Percentiles rank a stretch among this genome's conserved stretches.
Conservation (phyloP, 495 filamentous ascomycete species). For the Lophiostoma macrostomum region DNA sequence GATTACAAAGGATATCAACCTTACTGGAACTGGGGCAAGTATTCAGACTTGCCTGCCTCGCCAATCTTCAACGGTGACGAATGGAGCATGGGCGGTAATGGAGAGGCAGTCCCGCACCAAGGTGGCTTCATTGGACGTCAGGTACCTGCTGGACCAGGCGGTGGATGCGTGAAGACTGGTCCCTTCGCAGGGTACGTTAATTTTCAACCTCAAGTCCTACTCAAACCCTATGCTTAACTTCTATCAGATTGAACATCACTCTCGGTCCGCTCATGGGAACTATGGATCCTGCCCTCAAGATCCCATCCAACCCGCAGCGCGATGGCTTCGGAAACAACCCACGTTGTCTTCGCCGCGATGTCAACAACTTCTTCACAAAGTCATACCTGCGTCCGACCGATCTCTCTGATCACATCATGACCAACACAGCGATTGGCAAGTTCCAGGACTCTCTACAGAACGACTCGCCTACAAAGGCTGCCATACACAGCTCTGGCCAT, state of each 20-base stretch:
- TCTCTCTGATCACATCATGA: conserved; percentile 21
- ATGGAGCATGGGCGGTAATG: conserved; percentile 28
- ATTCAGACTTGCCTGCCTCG: conserved; percentile 14
- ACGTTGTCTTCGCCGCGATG: conserved; percentile 28
- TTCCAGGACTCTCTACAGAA: conserved; percentile 28
- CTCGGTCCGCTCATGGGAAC: conserved; percentile 22
- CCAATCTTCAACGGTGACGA: conserved; percentile 31
- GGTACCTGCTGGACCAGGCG: conserved; percentile 24
- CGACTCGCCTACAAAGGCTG: conserved; percentile 3
- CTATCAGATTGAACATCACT: conserved; percentile 8
- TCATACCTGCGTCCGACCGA: conserved; percentile 1
- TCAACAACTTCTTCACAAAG: conserved; percentile 25
- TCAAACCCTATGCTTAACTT: not conserved
- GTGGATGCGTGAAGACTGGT: conserved; percentile 28
- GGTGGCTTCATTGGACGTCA: conserved; percentile 5
- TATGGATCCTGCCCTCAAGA: conserved; percentile 28
- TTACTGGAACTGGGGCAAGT: conserved; percentile 34
- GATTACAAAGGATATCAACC: conserved; percentile 30
- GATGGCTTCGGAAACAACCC: conserved; percentile 30
- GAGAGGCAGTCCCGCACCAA: conserved; percentile 18
- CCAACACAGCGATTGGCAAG: conserved; percentile 9
- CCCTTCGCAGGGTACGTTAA: conserved; percentile 25
- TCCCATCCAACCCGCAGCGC: conserved; percentile 15
- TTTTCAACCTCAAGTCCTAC: not conserved
- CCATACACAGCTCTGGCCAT: conserved; percentile 24